Percentiles rank a stretch among this genome's conserved stretches.
phyloP scores from a whole-genome alignment of 169 alveolate species.

The Plasmodium blacklocki region DNA sequence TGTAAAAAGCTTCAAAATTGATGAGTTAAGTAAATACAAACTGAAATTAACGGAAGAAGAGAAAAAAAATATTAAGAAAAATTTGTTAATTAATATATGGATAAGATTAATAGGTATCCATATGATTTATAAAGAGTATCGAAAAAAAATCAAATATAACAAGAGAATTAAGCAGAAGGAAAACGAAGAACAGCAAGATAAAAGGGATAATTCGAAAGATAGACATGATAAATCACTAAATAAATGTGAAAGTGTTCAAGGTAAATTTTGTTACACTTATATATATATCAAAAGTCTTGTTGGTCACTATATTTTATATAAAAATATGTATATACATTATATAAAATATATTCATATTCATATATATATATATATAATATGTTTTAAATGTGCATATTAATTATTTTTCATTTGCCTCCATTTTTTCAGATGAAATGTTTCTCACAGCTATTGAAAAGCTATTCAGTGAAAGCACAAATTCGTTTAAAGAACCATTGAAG shows the following conservation, averaged over 20 bases:
- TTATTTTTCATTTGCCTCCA: not conserved
- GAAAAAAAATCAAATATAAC: constrained; percentile 38
- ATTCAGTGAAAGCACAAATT: constrained; percentile 25
- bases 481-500: constrained; percentile 1
- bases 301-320: not conserved
- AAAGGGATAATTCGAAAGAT: too few species aligned
- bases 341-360: not conserved
- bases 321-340: not conserved
- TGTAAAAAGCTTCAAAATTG: constrained; percentile 55
- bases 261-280: not conserved
- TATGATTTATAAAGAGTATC: constrained; percentile 59
- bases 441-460: constrained; percentile 38
- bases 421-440: constrained; percentile 34
- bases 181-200: not conserved
- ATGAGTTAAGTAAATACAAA: constrained; percentile 62
- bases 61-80: constrained; percentile 58
- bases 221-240: constrained; percentile 2
- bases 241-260: not conserved
- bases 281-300: not conserved
- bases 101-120: constrained; percentile 78
- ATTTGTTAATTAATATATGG: constrained; percentile 79
- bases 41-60: constrained; percentile 74
- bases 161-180: constrained; percentile 27
- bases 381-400: not conserved
- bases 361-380: not conserved